Conservation (phyloP, 129 eudicot genomes). For the Artemisia tridentata region DNA sequence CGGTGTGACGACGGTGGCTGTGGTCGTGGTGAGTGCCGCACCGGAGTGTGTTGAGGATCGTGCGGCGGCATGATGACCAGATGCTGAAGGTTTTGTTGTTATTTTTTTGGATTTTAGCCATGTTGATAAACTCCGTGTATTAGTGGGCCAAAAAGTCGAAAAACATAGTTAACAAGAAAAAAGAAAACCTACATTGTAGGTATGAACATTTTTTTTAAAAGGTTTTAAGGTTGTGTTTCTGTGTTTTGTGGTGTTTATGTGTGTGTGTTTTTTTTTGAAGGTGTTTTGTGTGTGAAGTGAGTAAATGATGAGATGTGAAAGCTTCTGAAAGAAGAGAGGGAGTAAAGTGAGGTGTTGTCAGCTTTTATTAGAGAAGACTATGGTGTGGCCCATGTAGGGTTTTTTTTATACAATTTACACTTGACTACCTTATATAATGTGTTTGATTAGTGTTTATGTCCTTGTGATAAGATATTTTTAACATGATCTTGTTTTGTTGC, state of each 20-base stretch:
- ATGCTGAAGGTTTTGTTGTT: conserved; percentile 28
- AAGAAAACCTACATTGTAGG: conserved; percentile 22
- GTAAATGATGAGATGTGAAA: conserved; percentile 27
- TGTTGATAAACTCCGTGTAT: neutral
- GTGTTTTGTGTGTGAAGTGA: conserved; percentile 8
- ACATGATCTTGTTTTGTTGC: neutral
- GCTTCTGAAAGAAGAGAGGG: conserved; percentile 37
- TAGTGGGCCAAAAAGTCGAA: too few species aligned
- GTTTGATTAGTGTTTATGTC: conserved; percentile 7
- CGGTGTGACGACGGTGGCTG: neutral
- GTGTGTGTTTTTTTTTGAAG: neutral
- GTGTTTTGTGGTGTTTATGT: neutral
- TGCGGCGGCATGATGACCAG: conserved; percentile 57
- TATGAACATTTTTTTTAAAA: neutral
- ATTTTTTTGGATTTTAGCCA: conserved; percentile 45
- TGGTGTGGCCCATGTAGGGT: conserved; percentile 6
- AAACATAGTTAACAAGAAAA: too few species aligned
- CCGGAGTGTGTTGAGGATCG: conserved; percentile 47
- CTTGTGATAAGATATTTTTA: neutral
- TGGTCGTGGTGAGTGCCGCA: conserved; percentile 51
- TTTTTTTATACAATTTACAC: conserved; percentile 11
- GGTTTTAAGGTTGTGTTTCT: neutral
- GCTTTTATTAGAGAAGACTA: conserved; percentile 15
- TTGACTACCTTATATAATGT: conserved; percentile 24
- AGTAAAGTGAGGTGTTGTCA: conserved; percentile 22